phyloP scores from a whole-genome alignment of 2,329 filamentous ascomycete genomes.

The Aspergillus pseudotamarii region DNA sequence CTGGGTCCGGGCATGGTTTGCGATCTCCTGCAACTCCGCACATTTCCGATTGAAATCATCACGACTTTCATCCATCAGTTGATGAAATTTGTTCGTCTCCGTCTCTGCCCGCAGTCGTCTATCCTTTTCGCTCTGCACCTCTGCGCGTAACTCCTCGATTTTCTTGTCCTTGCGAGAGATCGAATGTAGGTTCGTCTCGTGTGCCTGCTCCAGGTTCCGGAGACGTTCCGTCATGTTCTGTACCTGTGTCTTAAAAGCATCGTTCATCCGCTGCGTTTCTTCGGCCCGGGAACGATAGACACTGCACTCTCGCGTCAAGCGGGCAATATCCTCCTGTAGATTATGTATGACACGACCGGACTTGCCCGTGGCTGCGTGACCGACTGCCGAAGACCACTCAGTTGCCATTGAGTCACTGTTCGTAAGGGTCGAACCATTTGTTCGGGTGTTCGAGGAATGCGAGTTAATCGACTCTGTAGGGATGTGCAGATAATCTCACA shows the following conservation, averaged over 20 bases:
- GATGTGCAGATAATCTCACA: neutral
- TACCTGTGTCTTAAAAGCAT: conserved; percentile 48
- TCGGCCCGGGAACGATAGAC: conserved; percentile 49
- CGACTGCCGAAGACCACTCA: conserved; percentile 55
- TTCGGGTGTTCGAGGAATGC: conserved; percentile 26
- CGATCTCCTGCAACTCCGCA: conserved; percentile 42
- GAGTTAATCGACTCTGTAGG: conserved; percentile 21
- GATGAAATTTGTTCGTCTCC: conserved; percentile 39
- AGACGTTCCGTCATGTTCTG: conserved; percentile 50
- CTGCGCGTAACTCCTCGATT: conserved; percentile 48
- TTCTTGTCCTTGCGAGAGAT: conserved; percentile 52
- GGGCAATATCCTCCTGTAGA: conserved; percentile 54
- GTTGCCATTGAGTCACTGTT: conserved; percentile 32
- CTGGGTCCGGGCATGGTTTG: conserved; percentile 43
- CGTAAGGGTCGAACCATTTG: conserved; percentile 33
- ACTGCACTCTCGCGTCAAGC: conserved; percentile 50
- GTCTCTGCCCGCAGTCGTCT: conserved; percentile 45
- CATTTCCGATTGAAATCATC: conserved; percentile 44
- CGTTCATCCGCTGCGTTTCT: conserved; percentile 51
- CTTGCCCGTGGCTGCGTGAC: conserved; percentile 53
- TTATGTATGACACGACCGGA: conserved; percentile 55
- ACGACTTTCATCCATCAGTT: conserved; percentile 43
- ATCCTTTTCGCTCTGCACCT: conserved; percentile 46
- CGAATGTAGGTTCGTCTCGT: conserved; percentile 51
- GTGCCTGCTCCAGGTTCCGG: conserved; percentile 49